Percentiles rank a stretch among this genome's conserved stretches.
These are phyloP conservation scores for Xylaria sp. DNA, from an alignment of 2,329 filamentous ascomycete genomes.

Conservation along the genomic window DNA sequence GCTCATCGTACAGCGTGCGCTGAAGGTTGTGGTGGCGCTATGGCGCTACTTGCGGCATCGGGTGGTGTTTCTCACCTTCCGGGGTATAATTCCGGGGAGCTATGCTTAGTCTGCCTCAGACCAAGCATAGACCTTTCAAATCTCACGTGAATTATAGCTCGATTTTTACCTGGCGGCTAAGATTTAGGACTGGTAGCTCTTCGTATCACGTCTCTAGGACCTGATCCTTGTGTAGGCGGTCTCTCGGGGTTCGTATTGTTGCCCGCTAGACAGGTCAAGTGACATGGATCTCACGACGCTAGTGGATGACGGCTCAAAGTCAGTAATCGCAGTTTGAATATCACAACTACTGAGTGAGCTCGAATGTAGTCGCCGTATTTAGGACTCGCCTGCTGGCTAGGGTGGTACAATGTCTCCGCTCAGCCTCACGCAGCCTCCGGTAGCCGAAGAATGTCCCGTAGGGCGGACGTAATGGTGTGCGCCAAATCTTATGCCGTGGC, in stretches of 20 bases:
- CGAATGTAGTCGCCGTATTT: constrained; percentile 9
- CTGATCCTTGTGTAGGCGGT: constrained; percentile 6
- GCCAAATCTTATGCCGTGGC: background rate
- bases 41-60: constrained; percentile 1
- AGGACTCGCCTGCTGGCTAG: constrained; percentile 3
- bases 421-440: constrained; percentile 17
- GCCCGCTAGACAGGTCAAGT: constrained; percentile 17
- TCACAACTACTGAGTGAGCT: constrained; percentile 14
- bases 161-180: constrained; percentile 8
- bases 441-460: constrained; percentile 6
- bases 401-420: constrained; percentile 15
- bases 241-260: constrained; percentile 26
- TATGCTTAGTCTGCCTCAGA: background rate
- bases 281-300: constrained; percentile 27
- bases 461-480: background rate
- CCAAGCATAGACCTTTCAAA: constrained; percentile 5
- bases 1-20: constrained; percentile 7
- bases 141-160: constrained; percentile 15
- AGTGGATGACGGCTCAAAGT: constrained; percentile 19
- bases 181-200: background rate
- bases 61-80: constrained; percentile 8
- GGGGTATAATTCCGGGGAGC: constrained; percentile 14
- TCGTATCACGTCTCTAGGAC: background rate
- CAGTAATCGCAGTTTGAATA: constrained; percentile 14
- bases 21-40: constrained; percentile 12